Evolutionary conservation across 306 rosid species (phyloP), one percentile per base, ranked within the genome.

Genomic region (Fagus crenata): DNA sequence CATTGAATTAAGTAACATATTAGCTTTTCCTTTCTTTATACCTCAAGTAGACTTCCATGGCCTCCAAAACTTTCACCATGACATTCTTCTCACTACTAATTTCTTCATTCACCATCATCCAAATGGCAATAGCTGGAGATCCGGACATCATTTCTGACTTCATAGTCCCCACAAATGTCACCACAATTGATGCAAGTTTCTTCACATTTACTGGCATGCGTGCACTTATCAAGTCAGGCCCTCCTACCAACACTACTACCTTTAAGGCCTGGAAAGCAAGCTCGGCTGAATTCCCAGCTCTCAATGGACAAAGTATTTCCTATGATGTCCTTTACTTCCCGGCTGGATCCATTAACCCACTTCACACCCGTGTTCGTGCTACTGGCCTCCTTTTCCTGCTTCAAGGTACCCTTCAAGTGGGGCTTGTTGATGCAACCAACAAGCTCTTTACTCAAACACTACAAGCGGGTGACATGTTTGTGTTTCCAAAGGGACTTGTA

Each of bases 271-370:
- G 36, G 1, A 90, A 90, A 67, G 92, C 85, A 28, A 80, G 75
- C 58, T 1, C 67, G 72, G 28, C 2, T 0, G 87, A 90, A 42
- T 90, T 90, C 40, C 91, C 87, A 0, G 86, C 89, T 0, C 83
- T 90, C 0, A 37, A 59, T 8, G 89, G 96, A 35, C 90, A 90
- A 35, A 88, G 92, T 78, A 90, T 90, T 7, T 80, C 90, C 0
- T 81, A 79, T 15, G 90, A 90, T 14, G 77, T 76, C 3, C 89
- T 90, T 56, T 63, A 75, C 32, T 88, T 63, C 85, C 92, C 88
- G 0, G 54, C 75, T 0, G 78, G 78, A 1, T 53, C 43, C 71
- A 31, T 78, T 1, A 89, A 89, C 76, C 89, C 93, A 5, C 93
- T 85, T 0, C 93, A 89, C 80, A 77, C 84, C 0, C 89, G 87